Percentiles rank a stretch among this genome's conserved stretches.
Conservation (phyloP, 257 asterid genomes). For the Ballota nigra region DNA sequence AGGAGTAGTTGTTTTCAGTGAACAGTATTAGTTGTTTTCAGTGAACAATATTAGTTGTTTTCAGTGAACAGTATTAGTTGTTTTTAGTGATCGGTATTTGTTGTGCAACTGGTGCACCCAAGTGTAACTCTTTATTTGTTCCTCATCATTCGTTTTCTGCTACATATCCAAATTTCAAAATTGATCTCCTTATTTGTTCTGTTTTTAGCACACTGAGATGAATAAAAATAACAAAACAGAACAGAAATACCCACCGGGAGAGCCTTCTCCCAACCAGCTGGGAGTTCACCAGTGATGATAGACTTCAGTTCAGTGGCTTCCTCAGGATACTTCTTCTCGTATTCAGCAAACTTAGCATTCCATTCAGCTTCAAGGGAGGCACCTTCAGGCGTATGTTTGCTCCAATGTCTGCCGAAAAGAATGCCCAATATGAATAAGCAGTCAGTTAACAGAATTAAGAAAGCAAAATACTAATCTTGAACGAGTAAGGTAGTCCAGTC, state of each 20-base stretch:
- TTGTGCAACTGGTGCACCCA: not conserved
- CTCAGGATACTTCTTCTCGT: slow-evolving; percentile 66
- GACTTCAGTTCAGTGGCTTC: slow-evolving; percentile 69
- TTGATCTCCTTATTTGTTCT: not conserved
- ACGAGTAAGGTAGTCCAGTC: not conserved
- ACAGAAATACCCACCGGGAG: slow-evolving; percentile 56
- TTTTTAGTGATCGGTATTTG: too few species aligned
- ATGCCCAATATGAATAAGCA: slow-evolving; percentile 17
- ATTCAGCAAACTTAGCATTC: slow-evolving; percentile 69
- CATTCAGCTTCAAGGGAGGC: slow-evolving; percentile 79
- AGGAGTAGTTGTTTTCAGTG: not conserved
- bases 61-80: not conserved
- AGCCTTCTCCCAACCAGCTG: slow-evolving; percentile 79
- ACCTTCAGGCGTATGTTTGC: slow-evolving; percentile 61
- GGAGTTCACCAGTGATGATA: slow-evolving; percentile 50
- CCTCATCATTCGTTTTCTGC: not conserved
- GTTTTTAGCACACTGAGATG: not conserved
- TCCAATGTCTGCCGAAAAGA: slow-evolving; percentile 59
- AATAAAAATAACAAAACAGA: not conserved
- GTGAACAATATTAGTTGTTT: not conserved
- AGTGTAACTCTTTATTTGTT: not conserved
- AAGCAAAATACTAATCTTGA: not conserved
- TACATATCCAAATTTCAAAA: not conserved
- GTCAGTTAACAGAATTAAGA: not conserved
- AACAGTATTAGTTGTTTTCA: not conserved